Percentiles rank a stretch among this genome's conserved stretches.
These are phyloP conservation scores for Zasmidium cellare DNA, from an alignment of 2,329 filamentous ascomycete genomes.

Conservation along the genomic window DNA sequence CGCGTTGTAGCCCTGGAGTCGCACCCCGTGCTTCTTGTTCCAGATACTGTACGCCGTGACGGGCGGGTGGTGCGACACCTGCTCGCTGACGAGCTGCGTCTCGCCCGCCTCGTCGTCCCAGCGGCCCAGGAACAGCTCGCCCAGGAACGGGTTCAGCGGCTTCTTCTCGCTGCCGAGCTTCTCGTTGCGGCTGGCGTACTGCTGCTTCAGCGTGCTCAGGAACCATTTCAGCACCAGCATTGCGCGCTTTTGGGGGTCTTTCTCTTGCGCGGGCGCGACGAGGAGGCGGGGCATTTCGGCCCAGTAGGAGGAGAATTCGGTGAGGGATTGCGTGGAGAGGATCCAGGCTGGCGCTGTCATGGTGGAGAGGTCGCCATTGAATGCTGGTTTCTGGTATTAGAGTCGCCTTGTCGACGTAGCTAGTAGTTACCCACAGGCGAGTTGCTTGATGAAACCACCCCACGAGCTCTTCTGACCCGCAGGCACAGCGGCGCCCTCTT, in stretches of 20 bases:
- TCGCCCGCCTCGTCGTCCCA: slow-evolving; percentile 83
- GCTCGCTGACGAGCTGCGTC: slow-evolving; percentile 86
- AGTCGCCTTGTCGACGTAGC: neutral
- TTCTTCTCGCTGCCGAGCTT: slow-evolving; percentile 92
- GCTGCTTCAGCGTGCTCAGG: slow-evolving; percentile 86
- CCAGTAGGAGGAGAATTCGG: slow-evolving; percentile 60
- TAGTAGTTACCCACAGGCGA: slow-evolving; percentile 27
- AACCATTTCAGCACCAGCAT: slow-evolving; percentile 96
- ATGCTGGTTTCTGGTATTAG: slow-evolving; percentile 37
- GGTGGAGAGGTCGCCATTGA: slow-evolving; percentile 58
- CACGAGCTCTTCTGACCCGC: slow-evolving; percentile 48
- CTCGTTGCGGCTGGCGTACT: slow-evolving; percentile 75
- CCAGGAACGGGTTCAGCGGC: slow-evolving; percentile 92
- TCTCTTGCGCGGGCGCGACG: slow-evolving; percentile 75
- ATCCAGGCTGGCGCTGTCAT: slow-evolving; percentile 59
- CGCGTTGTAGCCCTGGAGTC: slow-evolving; percentile 81
- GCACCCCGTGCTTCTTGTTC: slow-evolving; percentile 79
- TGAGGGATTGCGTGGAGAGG: slow-evolving; percentile 55
- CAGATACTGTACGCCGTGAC: slow-evolving; percentile 92
- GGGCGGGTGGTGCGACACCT: slow-evolving; percentile 95
- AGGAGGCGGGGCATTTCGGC: slow-evolving; percentile 65
- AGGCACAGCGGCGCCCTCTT: slow-evolving; percentile 49
- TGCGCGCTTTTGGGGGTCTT: slow-evolving; percentile 78
- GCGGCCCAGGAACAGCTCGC: slow-evolving; percentile 87
- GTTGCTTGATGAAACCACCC: slow-evolving; percentile 49